Evolutionary conservation across 2,329 filamentous ascomycete species (phyloP).

Genomic region (Nemania sp.): DNA sequence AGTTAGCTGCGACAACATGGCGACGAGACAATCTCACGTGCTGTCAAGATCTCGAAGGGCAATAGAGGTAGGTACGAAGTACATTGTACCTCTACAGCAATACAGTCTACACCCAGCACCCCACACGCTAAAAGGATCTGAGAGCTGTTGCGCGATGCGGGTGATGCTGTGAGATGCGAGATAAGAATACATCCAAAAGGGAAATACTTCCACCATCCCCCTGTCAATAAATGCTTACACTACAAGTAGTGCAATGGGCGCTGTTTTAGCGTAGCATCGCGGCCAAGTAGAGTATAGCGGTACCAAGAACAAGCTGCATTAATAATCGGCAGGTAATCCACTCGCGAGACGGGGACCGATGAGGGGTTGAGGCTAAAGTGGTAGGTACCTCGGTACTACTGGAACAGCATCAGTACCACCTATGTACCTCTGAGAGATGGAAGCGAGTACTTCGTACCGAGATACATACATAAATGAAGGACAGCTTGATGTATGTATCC

Average conservation of each 20-base stretch:
- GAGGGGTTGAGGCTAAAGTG: neutral
- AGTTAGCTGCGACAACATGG: constrained; percentile 14
- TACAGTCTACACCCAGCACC: neutral
- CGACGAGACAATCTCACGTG: constrained; percentile 21
- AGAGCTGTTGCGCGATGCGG: neutral
- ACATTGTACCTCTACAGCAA: no score
- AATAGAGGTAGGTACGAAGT: neutral
- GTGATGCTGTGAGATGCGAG: constrained; percentile 1
- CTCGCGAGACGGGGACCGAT: constrained; percentile 9
- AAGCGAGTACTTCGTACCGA: neutral
- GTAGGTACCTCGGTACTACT: no score
- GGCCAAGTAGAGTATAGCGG: constrained; percentile 13
- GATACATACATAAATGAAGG: no score
- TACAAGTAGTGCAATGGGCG: no score
- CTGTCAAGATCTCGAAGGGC: constrained; percentile 14
- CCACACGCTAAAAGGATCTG: neutral
- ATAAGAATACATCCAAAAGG: constrained; percentile 14
- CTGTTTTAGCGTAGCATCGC: constrained; percentile 20
- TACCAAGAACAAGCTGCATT: neutral
- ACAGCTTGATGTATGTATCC: no score
- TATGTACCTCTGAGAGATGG: neutral
- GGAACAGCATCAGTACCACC: no score
- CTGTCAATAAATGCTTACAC: constrained; percentile 5
- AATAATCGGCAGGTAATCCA: constrained; percentile 24
- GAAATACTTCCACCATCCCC: constrained; percentile 12